phyloP scores from a whole-genome alignment of 345 rosid species.

The Garcia nutans region DNA sequence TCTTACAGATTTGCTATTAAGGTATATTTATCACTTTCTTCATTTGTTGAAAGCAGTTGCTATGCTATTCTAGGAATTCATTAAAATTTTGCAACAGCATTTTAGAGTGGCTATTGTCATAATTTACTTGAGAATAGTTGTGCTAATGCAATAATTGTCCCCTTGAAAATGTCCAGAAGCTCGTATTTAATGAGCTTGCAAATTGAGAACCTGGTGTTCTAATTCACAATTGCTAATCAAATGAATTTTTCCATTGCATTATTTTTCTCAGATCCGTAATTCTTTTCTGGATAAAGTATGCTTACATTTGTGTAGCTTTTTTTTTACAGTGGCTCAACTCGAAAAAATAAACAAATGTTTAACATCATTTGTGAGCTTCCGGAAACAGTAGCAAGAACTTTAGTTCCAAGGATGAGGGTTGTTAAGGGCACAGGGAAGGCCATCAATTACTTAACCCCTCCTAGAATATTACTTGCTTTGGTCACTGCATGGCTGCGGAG shows the following conservation, averaged over 20 bases:
- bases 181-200: not conserved
- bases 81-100: not conserved
- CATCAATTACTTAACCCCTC: constrained; percentile 81
- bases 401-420: constrained; percentile 88
- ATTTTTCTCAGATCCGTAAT: not conserved
- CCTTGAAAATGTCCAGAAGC: not conserved
- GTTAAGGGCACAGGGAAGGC: constrained; percentile 84
- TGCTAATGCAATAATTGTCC: not conserved
- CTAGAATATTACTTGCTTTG: constrained; percentile 83
- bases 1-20: constrained; percentile 83
- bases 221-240: not conserved
- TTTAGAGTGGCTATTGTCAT: not conserved
- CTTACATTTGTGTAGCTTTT: not conserved
- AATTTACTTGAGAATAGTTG: not conserved
- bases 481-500: constrained; percentile 88
- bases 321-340: constrained; percentile 69
- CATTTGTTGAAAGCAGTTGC: not conserved
- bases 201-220: not conserved
- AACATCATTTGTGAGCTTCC: constrained; percentile 94
- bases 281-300: not conserved
- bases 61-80: not conserved
- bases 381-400: constrained; percentile 88
- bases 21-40: constrained; percentile 38
- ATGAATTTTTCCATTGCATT: not conserved
- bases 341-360: constrained; percentile 79